Evolutionary conservation across 768 basidiomycete genomes (phyloP), one percentile per base, ranked within the genome.

Genomic region (Lentinula detonsa): DNA sequence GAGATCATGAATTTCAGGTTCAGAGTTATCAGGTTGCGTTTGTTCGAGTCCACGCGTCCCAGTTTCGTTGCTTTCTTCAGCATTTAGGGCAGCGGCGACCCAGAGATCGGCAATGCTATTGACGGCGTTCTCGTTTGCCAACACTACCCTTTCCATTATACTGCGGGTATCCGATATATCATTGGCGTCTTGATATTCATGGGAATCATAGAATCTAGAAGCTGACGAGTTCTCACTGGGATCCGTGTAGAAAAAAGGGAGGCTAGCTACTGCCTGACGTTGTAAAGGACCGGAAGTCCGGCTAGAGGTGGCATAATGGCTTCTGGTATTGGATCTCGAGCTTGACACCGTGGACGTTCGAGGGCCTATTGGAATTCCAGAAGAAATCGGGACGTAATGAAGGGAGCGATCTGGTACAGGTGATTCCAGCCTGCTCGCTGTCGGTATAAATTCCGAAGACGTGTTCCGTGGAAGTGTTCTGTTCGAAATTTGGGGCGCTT

Each of bases 31-130:
- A 5, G 28, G 21, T 13, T 34, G 13, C 28, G n/a, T 34, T 33
- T 35, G 28, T 28, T 28, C 28, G 3, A 28, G 21, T 31, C 6
- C 23, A 0, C n/a, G 31, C 15, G 31, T 56, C 6, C 52, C 10
- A 23, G 2, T 15, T 9, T 42, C 56, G 15, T 69, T 74, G 46
- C 86, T 64, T 93, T 93, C 66, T 69, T 96, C 95, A 31, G 87
- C 91, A 62, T 95, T 96, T 75, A 96, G 92, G 5, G 96, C 97
- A n/a, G 95, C 91, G 4, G 94, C 93, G 52, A 98, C 93, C 97
- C 97, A 99, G 21, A 99, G 77, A 73, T 98, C 96, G 21, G 94
- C 91, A 67, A 99, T 91, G 66, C 88, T 93, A 60, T 91, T 95
- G 4, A 95, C 93, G 11, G 93, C 90, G 65, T 93, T 91, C 73